A percentile compares a stretch with the other conserved stretches of the same genome.
These are phyloP conservation scores for Santalum album DNA, from an alignment of 164 flowering plant genomes.

Conservation along the genomic window DNA sequence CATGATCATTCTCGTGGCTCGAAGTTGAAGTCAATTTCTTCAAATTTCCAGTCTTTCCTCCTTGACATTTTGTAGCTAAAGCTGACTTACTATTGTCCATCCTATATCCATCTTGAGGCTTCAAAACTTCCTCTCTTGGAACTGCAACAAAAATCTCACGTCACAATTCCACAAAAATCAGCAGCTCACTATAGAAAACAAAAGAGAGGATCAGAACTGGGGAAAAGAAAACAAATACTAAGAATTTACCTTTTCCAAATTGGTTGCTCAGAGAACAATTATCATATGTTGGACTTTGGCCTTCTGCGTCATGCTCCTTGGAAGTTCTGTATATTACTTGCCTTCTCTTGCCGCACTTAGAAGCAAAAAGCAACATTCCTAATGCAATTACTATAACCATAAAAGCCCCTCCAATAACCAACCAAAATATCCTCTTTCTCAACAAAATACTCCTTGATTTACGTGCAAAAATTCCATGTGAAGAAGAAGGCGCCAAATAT, in stretches of 20 bases:
- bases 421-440: conserved; percentile 25
- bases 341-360: conserved; percentile 27
- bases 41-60: conserved; percentile 13
- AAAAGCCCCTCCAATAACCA: conserved; percentile 28
- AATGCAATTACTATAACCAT: conserved; percentile 23
- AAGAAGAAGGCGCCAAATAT: conserved; percentile 27
- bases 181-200: neutral
- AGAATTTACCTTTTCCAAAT: conserved; percentile 27
- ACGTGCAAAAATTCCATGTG: conserved; percentile 26
- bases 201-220: neutral
- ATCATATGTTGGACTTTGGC: conserved; percentile 12
- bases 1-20: conserved; percentile 18
- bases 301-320: conserved; percentile 18
- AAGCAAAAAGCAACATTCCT: conserved; percentile 26
- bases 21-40: conserved; percentile 15
- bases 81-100: conserved; percentile 10
- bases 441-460: conserved; percentile 16
- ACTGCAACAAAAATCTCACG: conserved; percentile 16
- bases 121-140: conserved; percentile 19
- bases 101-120: conserved; percentile 20
- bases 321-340: conserved; percentile 11
- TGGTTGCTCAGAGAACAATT: conserved; percentile 16
- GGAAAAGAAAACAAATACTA: neutral
- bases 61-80: conserved; percentile 6
- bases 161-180: conserved; percentile 1